These are phyloP conservation scores for Pinus albicaulis DNA, from an alignment of 75 land plant genomes.

Conservation along the genomic window DNA sequence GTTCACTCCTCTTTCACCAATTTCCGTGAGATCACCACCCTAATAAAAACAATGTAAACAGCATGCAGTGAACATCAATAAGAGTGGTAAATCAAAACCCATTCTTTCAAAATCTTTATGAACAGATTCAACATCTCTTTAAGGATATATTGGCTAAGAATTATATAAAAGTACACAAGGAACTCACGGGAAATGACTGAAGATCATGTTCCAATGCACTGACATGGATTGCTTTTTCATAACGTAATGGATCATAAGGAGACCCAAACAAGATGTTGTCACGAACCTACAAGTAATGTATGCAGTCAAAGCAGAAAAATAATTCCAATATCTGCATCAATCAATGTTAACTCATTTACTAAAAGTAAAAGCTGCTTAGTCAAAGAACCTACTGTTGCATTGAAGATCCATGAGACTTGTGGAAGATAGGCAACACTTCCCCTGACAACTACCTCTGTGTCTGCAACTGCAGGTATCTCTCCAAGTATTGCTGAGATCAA, in stretches of 20 bases:
- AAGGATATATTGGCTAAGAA: neutral
- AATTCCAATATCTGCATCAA: neutral
- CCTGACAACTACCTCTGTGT: slow-evolving; percentile 49
- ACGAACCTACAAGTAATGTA: slow-evolving; percentile 59
- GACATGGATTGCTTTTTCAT: slow-evolving; percentile 72
- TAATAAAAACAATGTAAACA: neutral
- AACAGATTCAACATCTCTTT: neutral
- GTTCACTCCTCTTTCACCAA: slow-evolving; percentile 97
- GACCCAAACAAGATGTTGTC: slow-evolving; percentile 97
- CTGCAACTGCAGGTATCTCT: slow-evolving; percentile 63
- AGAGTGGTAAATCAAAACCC: neutral
- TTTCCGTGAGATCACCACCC: slow-evolving; percentile 96
- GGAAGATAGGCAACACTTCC: slow-evolving; percentile 96
- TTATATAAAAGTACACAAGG: neutral
- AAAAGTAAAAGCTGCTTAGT: slow-evolving; percentile 1
- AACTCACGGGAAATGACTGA: slow-evolving; percentile 74
- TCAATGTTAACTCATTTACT: slow-evolving; percentile 3
- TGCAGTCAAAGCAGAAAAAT: neutral
- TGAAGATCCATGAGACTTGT: slow-evolving; percentile 98
- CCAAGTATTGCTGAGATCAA: slow-evolving; percentile 92
- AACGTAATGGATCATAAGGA: slow-evolving; percentile 46
- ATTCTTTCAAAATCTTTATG: neutral
- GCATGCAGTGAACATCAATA: neutral
- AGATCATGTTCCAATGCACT: slow-evolving; percentile 83
- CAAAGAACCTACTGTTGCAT: slow-evolving; percentile 83